These are phyloP conservation scores for Rickenella mellea DNA, from an alignment of 768 basidiomycete genomes.

Conservation along the genomic window DNA sequence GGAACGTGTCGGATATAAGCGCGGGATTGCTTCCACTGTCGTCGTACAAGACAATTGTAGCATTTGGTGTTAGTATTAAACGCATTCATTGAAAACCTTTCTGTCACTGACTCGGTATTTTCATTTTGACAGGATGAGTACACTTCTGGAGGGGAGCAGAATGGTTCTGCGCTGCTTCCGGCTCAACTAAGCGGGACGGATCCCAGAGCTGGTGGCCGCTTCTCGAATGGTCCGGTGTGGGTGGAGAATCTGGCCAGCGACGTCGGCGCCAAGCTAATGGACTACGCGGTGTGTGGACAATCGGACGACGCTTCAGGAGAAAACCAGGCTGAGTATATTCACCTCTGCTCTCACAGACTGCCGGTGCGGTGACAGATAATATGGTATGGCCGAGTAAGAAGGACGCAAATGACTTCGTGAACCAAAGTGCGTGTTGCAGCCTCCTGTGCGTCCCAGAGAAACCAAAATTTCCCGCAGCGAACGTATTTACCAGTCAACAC, in stretches of 20 bases:
- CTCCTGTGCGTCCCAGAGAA: background rate
- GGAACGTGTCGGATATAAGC: constrained; percentile 35
- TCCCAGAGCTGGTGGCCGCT: constrained; percentile 39
- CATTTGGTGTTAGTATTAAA: constrained; percentile 33
- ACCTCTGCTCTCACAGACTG: constrained; percentile 10
- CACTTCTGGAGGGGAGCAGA: constrained; percentile 38
- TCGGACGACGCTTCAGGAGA: background rate
- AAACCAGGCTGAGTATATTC: background rate
- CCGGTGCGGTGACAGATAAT: constrained; percentile 37
- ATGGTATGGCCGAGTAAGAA: constrained; percentile 43
- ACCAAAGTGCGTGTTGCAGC: constrained; percentile 27
- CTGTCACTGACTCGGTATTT: constrained; percentile 1
- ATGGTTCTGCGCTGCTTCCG: constrained; percentile 33
- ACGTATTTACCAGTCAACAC: constrained; percentile 33
- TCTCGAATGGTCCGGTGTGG: constrained; percentile 44
- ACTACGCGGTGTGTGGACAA: constrained; percentile 46
- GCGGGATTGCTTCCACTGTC: constrained; percentile 29
- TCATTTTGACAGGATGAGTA: constrained; percentile 31
- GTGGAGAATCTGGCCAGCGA: constrained; percentile 33
- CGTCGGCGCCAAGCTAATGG: constrained; percentile 31
- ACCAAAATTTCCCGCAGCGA: constrained; percentile 19
- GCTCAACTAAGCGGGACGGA: constrained; percentile 32
- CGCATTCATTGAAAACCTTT: no score
- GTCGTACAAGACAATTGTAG: constrained; percentile 35
- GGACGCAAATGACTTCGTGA: constrained; percentile 35